Base-by-base conservation (phyloP, 2,329 filamentous ascomycete genomes). In the Tolypocladium nubicola region DNA sequence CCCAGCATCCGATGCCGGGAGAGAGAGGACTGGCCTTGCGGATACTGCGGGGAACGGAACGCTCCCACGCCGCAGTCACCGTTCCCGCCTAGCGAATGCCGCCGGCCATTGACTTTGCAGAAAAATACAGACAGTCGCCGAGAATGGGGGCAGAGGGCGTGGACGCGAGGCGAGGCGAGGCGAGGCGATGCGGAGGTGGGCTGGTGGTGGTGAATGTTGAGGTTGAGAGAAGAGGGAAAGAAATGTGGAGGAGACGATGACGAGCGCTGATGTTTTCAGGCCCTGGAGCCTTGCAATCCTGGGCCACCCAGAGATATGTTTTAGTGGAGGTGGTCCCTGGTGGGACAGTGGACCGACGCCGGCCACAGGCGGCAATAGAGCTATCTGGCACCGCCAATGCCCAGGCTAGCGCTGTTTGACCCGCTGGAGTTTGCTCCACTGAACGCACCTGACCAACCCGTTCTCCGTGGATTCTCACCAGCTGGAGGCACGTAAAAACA, bases 11-110 rank as follows among this genome's bases (percentile, higher is more conserved):
- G 60, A 58, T 59, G 56, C 62, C 63, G 65, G 63, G 54, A 64
- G 65, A 64, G 65, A 58, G 50, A 41, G 13, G 30, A 26, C n/a
- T 43, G 49, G 33, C 37, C 47, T 50, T 70, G 64, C 76, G 70
- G 76, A 76, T 77, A 76, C 76, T 80, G 79, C 79, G 79, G 79
- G 79, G 76, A 79, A 77, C 66, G 71, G 71, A 57, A 35, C 55
- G 57, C 56, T 61, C 79, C 78, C 78, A 79, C 77, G 77, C 76
- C 78, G 79, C 77, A 79, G 78, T 76, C 77, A 78, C 78, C 76
- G 76, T 72, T 71, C 68, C 70, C 73, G 70, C 67, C 76, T 82
- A 83, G 70, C 76, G 75, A 72, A 77, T 77, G 73, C 77, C 73
- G 71, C 76, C 74, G 78, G 76, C 77, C 81, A 84, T 84, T 79